phyloP scores from a whole-genome alignment of 371 early-diverging fungal genomes.

The Mucor mucedo region DNA sequence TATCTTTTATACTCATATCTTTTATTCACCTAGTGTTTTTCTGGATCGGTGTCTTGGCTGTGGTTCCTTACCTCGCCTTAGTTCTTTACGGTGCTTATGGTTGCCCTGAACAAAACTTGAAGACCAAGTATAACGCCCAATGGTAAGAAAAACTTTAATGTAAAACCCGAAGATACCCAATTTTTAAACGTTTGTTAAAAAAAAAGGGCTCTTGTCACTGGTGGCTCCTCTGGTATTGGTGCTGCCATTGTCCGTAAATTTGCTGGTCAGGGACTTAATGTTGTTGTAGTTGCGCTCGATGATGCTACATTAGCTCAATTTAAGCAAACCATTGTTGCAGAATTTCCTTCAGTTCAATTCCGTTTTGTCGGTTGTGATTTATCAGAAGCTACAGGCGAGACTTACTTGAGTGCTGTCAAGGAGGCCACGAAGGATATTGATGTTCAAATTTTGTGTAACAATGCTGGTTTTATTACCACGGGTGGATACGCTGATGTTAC shows the following conservation, averaged over 20 bases:
- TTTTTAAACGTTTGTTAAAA: no score
- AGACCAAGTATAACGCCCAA: slow-evolving; percentile 60
- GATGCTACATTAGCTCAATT: slow-evolving; percentile 47
- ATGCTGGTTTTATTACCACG: slow-evolving; percentile 68
- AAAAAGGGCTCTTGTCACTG: slow-evolving; percentile 53
- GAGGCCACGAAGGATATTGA: slow-evolving; percentile 53
- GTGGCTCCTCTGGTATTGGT: slow-evolving; percentile 71
- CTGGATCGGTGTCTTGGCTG: slow-evolving; percentile 51
- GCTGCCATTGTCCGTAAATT: slow-evolving; percentile 61
- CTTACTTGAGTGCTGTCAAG: slow-evolving; percentile 51
- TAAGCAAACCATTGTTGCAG: slow-evolving; percentile 42
- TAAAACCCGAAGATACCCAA: neutral
- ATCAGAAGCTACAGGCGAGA: slow-evolving; percentile 39
- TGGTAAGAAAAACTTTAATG: slow-evolving; percentile 44
- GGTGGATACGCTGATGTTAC: slow-evolving; percentile 58
- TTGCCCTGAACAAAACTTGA: slow-evolving; percentile 63
- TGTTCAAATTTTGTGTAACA: slow-evolving; percentile 65
- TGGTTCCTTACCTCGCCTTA: slow-evolving; percentile 53
- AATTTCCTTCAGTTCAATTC: slow-evolving; percentile 55
- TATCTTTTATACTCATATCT: no score
- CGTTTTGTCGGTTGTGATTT: slow-evolving; percentile 63
- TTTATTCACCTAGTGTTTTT: slow-evolving; percentile 36
- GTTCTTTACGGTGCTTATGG: slow-evolving; percentile 54
- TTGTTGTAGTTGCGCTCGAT: slow-evolving; percentile 65
- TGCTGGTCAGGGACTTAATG: slow-evolving; percentile 60